Evolutionary conservation across 805 yeast species (phyloP), one percentile per base, ranked within the genome.

Genomic region (Yamadazyma sp.): DNA sequence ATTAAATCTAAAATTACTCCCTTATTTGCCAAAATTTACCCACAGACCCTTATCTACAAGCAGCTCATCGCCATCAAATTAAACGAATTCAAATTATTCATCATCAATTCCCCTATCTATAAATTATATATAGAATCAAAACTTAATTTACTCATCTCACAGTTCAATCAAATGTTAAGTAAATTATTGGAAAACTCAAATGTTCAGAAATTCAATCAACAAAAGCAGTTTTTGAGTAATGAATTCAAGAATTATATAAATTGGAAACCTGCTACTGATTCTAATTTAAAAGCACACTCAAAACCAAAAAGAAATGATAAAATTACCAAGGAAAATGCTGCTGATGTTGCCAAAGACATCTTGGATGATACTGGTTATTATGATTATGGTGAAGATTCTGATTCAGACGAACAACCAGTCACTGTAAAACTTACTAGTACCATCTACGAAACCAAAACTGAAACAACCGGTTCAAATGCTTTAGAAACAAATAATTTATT

Each of bases 191-290:
- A 41, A 19, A 40, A 38, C 13, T 36, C 43, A 11, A 36, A 41
- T 18, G 28, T 40, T 23, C 23, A 40, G 27, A 44, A 50, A 23
- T 49, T 58, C 26, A 49, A 51, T 7, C 47, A 52, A 28, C 50
- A 47, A 34, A 47, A 44, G 7, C 30, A 47, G 16, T 60, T 60
- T 35, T 36, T 60, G 24, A 45, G 45, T 21, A 42, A 39, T 10
- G 66, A 60, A 28, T 51, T 57, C 29, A 44, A 46, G 18, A 57
- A 52, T 33, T 47, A 58, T 28, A 28, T 53, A 30, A 36, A 43
- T 11, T 35, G 42, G 27, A 46, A 43, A 20, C 38, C 40, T 7
- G 21, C n/a, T 13, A 11, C 30, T 4, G n/a, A n/a, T n/a, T n/a
- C n/a, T n/a, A n/a, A n/a, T n/a, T n/a, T n/a, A n/a, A 33, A 30